Evolutionary conservation across 805 yeast species (phyloP), one percentile per base, ranked within the genome.

Genomic region (Ogataea wickerhamii): DNA sequence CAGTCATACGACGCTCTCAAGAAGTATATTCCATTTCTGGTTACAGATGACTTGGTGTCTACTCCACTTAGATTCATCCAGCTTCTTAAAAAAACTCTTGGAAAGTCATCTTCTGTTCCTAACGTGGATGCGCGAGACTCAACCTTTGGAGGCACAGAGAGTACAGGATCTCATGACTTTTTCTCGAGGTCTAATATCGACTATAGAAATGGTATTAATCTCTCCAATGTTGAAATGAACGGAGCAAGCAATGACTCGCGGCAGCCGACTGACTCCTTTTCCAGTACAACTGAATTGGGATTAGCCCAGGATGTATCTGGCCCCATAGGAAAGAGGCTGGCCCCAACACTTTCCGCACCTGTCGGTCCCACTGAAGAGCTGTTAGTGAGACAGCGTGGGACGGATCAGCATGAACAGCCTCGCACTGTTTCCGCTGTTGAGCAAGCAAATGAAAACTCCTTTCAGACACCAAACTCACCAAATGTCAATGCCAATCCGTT

Each of bases 21-120:
- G 46, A 52, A 47, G 51, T 63, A 38, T 48, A 52, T 20, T 53
- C 63, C 49, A 30, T 63, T 60, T 41, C 48, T 74, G 17, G 68
- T 70, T 5, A 58, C 70, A 0, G 67, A 71, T 16, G 73, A 73
- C 38, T 17, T 32, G 3, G 70, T 67, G 24, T 69, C 74, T 1
- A 73, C 76, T 4, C 84, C 70, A 43, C 71, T 68, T 43, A 70
- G 75, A 44, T 89, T 71, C 63, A 78, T 77, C 40, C 78, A 70
- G 42, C 59, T 70, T 25, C 57, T 74, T 45, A 70, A 78, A 41
- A 67, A 73, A 39, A 70, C 80, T 1, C 43, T 62, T 5, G 56
- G 64, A 44, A 41, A 38, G 31, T 13, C 50, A 11, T 32, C 42
- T 6, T 43, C 48, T 2, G 14, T 18, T 10, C 38, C 45, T 10